Conservation (phyloP, 179 eudicot genomes). For the Pouteria campechiana region DNA sequence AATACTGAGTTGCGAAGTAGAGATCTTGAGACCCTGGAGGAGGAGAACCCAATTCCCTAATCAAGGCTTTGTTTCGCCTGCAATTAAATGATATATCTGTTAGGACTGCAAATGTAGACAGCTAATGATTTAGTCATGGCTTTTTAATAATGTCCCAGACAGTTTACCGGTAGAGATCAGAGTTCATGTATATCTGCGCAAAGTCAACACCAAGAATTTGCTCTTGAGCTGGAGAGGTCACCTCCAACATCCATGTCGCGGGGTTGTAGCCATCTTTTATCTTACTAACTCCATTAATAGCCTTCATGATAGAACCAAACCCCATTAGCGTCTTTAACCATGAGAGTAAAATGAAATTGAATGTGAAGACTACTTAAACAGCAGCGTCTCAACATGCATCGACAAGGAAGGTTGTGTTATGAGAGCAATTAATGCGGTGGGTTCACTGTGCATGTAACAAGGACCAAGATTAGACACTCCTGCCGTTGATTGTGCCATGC, state of each 20-base stretch:
- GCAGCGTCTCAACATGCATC: no score
- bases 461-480: no score
- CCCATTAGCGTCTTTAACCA: background rate
- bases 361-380: no score
- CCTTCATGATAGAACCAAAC: conserved; percentile 9
- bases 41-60: conserved; percentile 39
- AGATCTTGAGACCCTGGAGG: conserved; percentile 46
- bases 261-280: no score
- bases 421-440: no score
- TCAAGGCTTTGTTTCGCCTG: conserved; percentile 74
- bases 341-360: no score
- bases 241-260: conserved; percentile 48
- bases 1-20: conserved; percentile 32
- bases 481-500: no score
- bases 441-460: no score
- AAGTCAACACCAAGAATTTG: conserved; percentile 24
- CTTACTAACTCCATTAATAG: conserved; percentile 23
- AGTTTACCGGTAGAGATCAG: conserved; percentile 19
- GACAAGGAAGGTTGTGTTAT: no score
- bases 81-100: background rate
- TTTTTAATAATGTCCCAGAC: no score
- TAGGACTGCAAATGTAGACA: no score
- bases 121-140: no score
- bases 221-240: conserved; percentile 39
- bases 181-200: conserved; percentile 23